Percentiles rank a stretch among this genome's conserved stretches.
These are phyloP conservation scores for Talaromyces pinophilus DNA, from an alignment of 2,329 filamentous ascomycete species.

Conservation along the genomic window DNA sequence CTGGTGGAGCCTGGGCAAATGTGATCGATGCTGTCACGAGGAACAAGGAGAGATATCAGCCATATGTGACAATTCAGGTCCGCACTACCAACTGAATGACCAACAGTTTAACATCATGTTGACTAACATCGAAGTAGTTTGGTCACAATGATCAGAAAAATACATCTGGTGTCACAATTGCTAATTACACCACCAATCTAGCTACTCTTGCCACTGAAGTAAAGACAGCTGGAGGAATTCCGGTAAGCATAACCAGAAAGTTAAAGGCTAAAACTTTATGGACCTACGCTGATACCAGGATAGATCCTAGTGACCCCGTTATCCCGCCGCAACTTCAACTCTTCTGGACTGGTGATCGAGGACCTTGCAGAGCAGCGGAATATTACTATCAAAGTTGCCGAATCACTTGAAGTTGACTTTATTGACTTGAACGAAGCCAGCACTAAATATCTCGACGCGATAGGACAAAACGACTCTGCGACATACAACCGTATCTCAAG, in stretches of 20 bases:
- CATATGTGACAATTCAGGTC: slow-evolving; percentile 14
- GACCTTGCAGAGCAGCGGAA: slow-evolving; percentile 11
- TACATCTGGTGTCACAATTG: background rate
- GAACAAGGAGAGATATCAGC: background rate
- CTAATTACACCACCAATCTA: slow-evolving; percentile 1
- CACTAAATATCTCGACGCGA: slow-evolving; percentile 9
- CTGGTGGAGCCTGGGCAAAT: slow-evolving; percentile 11
- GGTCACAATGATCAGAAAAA: slow-evolving; percentile 17
- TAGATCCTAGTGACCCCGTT: slow-evolving; percentile 9
- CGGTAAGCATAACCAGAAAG: background rate
- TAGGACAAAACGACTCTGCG: background rate
- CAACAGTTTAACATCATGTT: background rate
- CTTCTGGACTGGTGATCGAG: background rate
- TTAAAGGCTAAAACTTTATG: background rate
- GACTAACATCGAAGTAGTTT: background rate
- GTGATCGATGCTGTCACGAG: slow-evolving; percentile 3
- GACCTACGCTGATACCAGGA: background rate
- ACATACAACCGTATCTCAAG: slow-evolving; percentile 14
- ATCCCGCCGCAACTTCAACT: slow-evolving; percentile 16
- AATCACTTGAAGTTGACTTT: background rate
- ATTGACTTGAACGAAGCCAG: slow-evolving; percentile 10
- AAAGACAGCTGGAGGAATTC: background rate
- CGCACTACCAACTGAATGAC: background rate
- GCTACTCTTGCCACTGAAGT: background rate
- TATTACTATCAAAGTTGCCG: slow-evolving; percentile 3